These are phyloP conservation scores for barrel medic (Medicago truncatula) DNA, from an alignment of 306 rosid genomes.

Conservation along the genomic window MtrunA17r5.0-ANR NC_053042.1:2480501-2481000, in stretches of 20 bases:
- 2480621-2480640: slow-evolving; percentile 9
- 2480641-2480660: slow-evolving; percentile 13
- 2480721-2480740: not conserved
- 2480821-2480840: slow-evolving; percentile 26
- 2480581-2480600: slow-evolving; percentile 1
- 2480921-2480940: slow-evolving; percentile 27
- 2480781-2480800: not conserved
- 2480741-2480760: slow-evolving; percentile 10
- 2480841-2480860: slow-evolving; percentile 28
- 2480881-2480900: not conserved
- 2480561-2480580: slow-evolving; percentile 33
- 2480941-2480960: slow-evolving; percentile 12
- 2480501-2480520: slow-evolving; percentile 15
- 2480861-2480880: not conserved
- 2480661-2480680: slow-evolving; percentile 16
- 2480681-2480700: not conserved
- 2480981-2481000: slow-evolving; percentile 10
- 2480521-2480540: not conserved
- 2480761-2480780: slow-evolving; percentile 2
- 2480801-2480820: slow-evolving; percentile 13
- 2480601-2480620: slow-evolving; percentile 22
- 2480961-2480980: slow-evolving; percentile 8
- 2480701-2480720: not conserved
- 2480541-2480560: not conserved
- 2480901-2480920: not conserved